A percentile compares a stretch with the other conserved stretches of the same genome.
These are phyloP conservation scores for Solanum pimpinellifolium DNA, from an alignment of 257 asterid species.

Conservation along the genomic window DNA sequence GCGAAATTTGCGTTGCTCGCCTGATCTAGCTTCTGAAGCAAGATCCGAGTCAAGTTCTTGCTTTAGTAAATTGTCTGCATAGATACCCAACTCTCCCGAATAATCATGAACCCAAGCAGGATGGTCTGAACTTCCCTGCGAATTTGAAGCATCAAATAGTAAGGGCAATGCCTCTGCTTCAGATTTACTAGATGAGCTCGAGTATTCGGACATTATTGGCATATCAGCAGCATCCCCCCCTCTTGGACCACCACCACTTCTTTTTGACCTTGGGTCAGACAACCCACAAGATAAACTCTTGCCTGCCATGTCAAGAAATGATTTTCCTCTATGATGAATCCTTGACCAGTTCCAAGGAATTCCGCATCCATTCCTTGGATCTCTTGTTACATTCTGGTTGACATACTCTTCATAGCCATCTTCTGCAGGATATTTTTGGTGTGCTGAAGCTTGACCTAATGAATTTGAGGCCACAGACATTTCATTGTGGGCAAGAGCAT, in stretches of 20 bases:
- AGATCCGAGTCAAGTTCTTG: slow-evolving; percentile 68
- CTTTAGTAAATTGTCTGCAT: slow-evolving; percentile 66
- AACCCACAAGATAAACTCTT: slow-evolving; percentile 87
- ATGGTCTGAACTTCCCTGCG: slow-evolving; percentile 58
- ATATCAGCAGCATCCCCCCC: slow-evolving; percentile 31
- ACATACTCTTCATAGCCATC: slow-evolving; percentile 34
- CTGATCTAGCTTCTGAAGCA: slow-evolving; percentile 74
- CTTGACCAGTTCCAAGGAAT: slow-evolving; percentile 95
- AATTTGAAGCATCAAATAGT: slow-evolving; percentile 60
- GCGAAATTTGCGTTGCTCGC: slow-evolving; percentile 24
- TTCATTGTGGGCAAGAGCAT: slow-evolving; percentile 47
- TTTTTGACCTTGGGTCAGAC: slow-evolving; percentile 61
- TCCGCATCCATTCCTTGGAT: slow-evolving; percentile 74
- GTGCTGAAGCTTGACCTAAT: slow-evolving; percentile 32
- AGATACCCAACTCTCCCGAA: slow-evolving; percentile 83
- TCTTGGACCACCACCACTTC: slow-evolving; percentile 21
- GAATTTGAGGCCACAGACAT: slow-evolving; percentile 91
- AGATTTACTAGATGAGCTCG: slow-evolving; percentile 64
- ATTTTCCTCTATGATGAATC: slow-evolving; percentile 81
- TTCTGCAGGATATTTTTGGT: slow-evolving; percentile 19
- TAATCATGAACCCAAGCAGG: slow-evolving; percentile 69
- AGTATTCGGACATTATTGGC: slow-evolving; percentile 41
- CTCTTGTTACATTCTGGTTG: slow-evolving; percentile 28
- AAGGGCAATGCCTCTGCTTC: slow-evolving; percentile 79
- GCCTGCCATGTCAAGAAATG: slow-evolving; percentile 86